Evolutionary conservation across 192 early-diverging fungal genomes (phyloP).

Genomic region (Backusella morwellensis): DNA sequence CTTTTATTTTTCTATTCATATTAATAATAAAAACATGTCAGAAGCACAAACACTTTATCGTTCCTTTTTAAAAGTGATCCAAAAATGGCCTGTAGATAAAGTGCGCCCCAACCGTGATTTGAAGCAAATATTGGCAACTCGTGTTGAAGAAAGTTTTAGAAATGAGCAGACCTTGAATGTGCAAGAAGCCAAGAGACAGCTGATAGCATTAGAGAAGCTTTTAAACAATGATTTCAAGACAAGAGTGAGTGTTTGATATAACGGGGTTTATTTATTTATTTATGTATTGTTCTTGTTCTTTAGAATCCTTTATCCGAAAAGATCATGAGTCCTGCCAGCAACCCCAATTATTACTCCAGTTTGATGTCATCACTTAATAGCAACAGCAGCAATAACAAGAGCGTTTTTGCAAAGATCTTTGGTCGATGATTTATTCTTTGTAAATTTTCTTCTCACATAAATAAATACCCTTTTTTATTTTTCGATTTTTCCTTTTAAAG

Average conservation of each 20-base stretch:
- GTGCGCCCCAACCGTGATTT: constrained; percentile 69
- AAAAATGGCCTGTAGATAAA: constrained; percentile 65
- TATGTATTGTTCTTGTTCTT: neutral
- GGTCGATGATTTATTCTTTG: neutral
- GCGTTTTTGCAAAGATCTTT: constrained; percentile 26
- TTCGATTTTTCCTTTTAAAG: neutral
- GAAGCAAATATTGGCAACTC: constrained; percentile 53
- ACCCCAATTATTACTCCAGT: constrained; percentile 55
- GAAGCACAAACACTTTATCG: constrained; percentile 47
- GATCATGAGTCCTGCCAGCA: constrained; percentile 50
- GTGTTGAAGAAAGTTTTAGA: constrained; percentile 48
- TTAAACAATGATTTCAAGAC: constrained; percentile 51
- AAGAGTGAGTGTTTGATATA: constrained; percentile 32
- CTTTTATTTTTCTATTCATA: neutral
- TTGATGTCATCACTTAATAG: constrained; percentile 47
- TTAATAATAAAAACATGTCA: neutral
- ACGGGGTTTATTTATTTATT: too few species aligned
- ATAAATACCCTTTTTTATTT: neutral
- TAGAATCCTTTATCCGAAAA: constrained; percentile 58
- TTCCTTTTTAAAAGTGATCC: constrained; percentile 55
- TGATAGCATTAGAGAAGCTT: constrained; percentile 45
- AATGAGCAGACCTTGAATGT: constrained; percentile 33
- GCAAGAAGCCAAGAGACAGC: constrained; percentile 38
- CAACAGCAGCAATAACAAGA: constrained; percentile 45
- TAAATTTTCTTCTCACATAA: neutral